Base-by-base conservation (phyloP, 495 filamentous ascomycete genomes). In the Aeminium ludgeri region DNA sequence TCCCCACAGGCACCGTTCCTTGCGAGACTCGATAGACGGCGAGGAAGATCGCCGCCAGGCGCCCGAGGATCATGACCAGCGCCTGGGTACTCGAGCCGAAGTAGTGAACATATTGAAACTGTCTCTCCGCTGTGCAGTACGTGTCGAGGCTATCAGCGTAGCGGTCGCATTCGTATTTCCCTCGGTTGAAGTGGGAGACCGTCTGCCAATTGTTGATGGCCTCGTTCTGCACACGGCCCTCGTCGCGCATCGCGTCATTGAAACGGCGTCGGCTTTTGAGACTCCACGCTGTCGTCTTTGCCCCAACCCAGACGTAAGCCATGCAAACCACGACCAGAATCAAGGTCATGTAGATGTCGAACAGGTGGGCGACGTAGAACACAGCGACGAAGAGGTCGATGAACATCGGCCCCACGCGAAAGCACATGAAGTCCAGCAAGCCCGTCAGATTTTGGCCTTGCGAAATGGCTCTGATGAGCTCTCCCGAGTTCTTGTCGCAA, bases 261-360 rank as follows among this genome's bases (percentile, higher is more conserved):
- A 49, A 49, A 2, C 35, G 23, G n/a, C 44, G 31, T 1, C 46
- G 17, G 11, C 31, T 25, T 20, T 34, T 40, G 6, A 46, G 20
- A 18, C 43, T 43, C 55, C 37, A 53, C 17, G 43, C 49, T 45
- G 30, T 39, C 33, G 34, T 57, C 42, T 38, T 53, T 32, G 17
- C 17, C 0, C 46, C 53, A 8, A 59, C 36, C 52, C 72, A 80
- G 40, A 84, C 54, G 51, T 80, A 87, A 4, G 72, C 55, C 15
- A 71, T 41, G 11, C 70, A 68, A 7, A 76, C 74, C 16, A 72
- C 65, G 12, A 73, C 65, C 34, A 78, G 72, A 32, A 80, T 74
- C 36, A 84, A 67, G 6, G 76, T 73, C 65, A 85, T 78, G 55
- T 83, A 86, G 2, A 73, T 62, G 38, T 79, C 79, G 48, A 85